Evolutionary conservation across 2,329 filamentous ascomycete genomes (phyloP), one percentile per base, ranked within the genome.

Genomic region (Sporothrix luriei): DNA sequence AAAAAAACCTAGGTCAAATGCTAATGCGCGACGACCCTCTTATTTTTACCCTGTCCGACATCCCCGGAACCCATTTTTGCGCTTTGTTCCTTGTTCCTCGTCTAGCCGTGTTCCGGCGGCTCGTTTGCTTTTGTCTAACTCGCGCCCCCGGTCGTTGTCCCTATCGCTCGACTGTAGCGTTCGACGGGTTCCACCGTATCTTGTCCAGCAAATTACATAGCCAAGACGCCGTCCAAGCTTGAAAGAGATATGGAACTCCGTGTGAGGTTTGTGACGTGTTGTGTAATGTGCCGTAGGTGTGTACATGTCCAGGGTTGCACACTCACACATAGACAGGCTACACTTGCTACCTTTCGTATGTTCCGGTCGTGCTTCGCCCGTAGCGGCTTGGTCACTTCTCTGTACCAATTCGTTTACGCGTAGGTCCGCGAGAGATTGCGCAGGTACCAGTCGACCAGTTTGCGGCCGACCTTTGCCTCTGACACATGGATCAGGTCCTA

Each of bases 391-490:
- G 38, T 29, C 51, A 16, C 33, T 46, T n/a, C 16, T 48, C 61
- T n/a, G 16, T 38, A 21, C 38, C 59, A 29, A n/a, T 46, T 3
- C 43, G 33, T 72, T 79, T 77, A 83, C 73, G 91, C 97, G 85
- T 99, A 99, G 71, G 94, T 96, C 80, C 95, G 90, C 72, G 94
- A 92, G 78, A 99, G 85, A 85, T 99, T 99, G 79, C 95, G 90
- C 79, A 99, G 88, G 82, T 99, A 99, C 95, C 95, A 99, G 82
- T 99, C 95, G 74, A 99, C 94, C 77, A 99, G 85, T 84, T 95
- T 96, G 77, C 95, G 88, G 78, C 95, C 95, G 71, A 97, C 93
- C 90, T 99, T 99, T 75, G 94, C 94, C 83, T 99, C 95, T 71
- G 94, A 97, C 76, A 99, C 95, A 82, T 99, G 95, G 80, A 99